These are phyloP conservation scores for Metschnikowia gruessii DNA, from an alignment of 805 yeast species.

Conservation along the genomic window DNA sequence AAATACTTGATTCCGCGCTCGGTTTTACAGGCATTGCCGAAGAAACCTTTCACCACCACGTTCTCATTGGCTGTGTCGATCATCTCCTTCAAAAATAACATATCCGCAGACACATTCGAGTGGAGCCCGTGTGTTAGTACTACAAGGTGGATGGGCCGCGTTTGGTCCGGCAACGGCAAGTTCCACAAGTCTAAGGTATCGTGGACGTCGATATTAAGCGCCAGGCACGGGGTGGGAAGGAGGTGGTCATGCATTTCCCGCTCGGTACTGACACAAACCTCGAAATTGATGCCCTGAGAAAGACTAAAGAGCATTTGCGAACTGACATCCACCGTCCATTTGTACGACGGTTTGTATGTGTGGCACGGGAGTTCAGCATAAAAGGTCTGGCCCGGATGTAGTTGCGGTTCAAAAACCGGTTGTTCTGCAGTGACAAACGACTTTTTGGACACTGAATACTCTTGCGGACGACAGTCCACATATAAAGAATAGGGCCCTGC, in stretches of 20 bases:
- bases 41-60: constrained; percentile 76
- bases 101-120: constrained; percentile 85
- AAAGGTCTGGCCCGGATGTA: constrained; percentile 65
- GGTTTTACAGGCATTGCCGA: constrained; percentile 82
- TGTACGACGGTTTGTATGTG: constrained; percentile 53
- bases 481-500: constrained; percentile 89
- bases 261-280: constrained; percentile 44
- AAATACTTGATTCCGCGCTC: constrained; percentile 83
- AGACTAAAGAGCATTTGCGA: constrained; percentile 77
- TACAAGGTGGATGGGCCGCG: constrained; percentile 74
- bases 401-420: constrained; percentile 69
- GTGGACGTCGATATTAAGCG: constrained; percentile 47
- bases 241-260: constrained; percentile 24
- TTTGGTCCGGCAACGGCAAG: constrained; percentile 47
- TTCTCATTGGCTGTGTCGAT: constrained; percentile 64
- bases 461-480: constrained; percentile 71
- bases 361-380: constrained; percentile 62
- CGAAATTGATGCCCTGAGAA: constrained; percentile 65
- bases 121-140: constrained; percentile 89
- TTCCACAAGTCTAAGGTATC: constrained; percentile 78
- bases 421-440: constrained; percentile 73
- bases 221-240: constrained; percentile 24
- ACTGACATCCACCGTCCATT: constrained; percentile 78
- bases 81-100: constrained; percentile 81
- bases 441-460: constrained; percentile 51